These are phyloP conservation scores for Botrytis fabae DNA, from an alignment of 2,329 filamentous ascomycete genomes.

Conservation along the genomic window DNA sequence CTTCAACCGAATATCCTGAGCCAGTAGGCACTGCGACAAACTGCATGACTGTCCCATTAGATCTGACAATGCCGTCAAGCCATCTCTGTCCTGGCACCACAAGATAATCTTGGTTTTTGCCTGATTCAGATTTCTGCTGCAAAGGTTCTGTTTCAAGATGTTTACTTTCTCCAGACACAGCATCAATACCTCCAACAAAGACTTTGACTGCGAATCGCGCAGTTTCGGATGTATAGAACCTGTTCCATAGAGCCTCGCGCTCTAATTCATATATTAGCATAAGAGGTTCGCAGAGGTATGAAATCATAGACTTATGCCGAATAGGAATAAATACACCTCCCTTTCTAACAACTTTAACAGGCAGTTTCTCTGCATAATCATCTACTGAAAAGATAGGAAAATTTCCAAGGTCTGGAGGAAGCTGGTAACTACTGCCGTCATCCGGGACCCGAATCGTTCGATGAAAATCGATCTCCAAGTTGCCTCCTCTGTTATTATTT, in stretches of 20 bases:
- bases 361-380: slow-evolving; percentile 41
- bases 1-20: slow-evolving; percentile 24
- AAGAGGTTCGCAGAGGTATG: neutral
- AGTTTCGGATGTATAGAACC: slow-evolving; percentile 32
- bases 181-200: slow-evolving; percentile 46
- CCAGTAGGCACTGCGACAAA: slow-evolving; percentile 19
- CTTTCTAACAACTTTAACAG: slow-evolving; percentile 42
- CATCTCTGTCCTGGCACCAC: slow-evolving; percentile 19
- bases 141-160: slow-evolving; percentile 25
- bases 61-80: slow-evolving; percentile 25
- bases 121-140: neutral
- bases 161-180: slow-evolving; percentile 41
- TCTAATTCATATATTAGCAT: slow-evolving; percentile 25
- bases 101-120: slow-evolving; percentile 45
- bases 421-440: slow-evolving; percentile 36
- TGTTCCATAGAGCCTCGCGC: slow-evolving; percentile 48
- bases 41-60: slow-evolving; percentile 26
- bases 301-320: slow-evolving; percentile 36
- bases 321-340: slow-evolving; percentile 51
- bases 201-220: slow-evolving; percentile 44
- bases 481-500: neutral
- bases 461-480: slow-evolving; percentile 41
- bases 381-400: slow-evolving; percentile 46
- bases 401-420: slow-evolving; percentile 43
- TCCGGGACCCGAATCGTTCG: slow-evolving; percentile 49